These are phyloP conservation scores for Thraustochytrium sp. DNA, from an alignment of 352 stramenopile species.

Conservation along the genomic window DNA sequence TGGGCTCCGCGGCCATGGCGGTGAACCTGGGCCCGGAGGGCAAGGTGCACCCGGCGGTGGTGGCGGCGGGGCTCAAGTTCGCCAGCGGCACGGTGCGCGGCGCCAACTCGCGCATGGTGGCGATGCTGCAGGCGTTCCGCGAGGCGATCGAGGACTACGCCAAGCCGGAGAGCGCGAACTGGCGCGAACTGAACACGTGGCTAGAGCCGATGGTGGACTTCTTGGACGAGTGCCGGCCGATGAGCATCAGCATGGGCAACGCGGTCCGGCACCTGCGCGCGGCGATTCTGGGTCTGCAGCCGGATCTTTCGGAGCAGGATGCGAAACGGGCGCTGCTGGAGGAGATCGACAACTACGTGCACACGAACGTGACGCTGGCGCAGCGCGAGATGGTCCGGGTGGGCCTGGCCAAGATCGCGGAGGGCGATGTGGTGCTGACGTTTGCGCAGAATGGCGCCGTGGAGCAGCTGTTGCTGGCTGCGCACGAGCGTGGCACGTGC, in stretches of 20 bases:
- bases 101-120: conserved; percentile 79
- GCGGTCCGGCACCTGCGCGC: conserved; percentile 84
- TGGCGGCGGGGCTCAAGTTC: conserved; percentile 83
- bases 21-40: conserved; percentile 7
- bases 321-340: conserved; percentile 73
- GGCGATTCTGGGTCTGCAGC: conserved; percentile 73
- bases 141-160: conserved; percentile 81
- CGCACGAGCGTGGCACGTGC: conserved; percentile 51
- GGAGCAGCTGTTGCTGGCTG: conserved; percentile 55
- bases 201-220: conserved; percentile 88
- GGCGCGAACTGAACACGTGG: conserved; percentile 73
- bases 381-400: conserved; percentile 78
- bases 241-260: conserved; percentile 90
- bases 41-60: conserved; percentile 76
- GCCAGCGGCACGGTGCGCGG: conserved; percentile 76
- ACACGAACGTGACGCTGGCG: conserved; percentile 84
- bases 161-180: conserved; percentile 47
- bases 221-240: conserved; percentile 84
- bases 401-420: conserved; percentile 72
- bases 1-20: not conserved
- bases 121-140: conserved; percentile 86
- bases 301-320: conserved; percentile 73
- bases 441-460: conserved; percentile 69
- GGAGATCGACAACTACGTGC: conserved; percentile 86
- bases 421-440: conserved; percentile 87